phyloP scores from a whole-genome alignment of 2,329 filamentous ascomycete species.

The Diaporthe citriasiana region DNA sequence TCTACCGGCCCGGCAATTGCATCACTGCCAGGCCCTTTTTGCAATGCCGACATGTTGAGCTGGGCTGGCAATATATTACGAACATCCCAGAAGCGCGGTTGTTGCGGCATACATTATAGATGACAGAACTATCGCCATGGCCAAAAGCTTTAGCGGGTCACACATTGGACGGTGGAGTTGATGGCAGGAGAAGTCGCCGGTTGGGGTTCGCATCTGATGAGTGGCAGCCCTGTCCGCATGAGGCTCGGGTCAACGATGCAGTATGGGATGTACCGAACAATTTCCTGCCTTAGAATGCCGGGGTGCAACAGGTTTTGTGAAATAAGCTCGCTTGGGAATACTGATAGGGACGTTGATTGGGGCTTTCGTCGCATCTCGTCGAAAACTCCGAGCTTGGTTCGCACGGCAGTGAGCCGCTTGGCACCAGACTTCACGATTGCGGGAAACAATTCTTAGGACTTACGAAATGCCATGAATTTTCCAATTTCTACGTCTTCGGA shows the following conservation, averaged over 20 bases:
- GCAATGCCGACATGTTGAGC: background rate
- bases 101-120: background rate
- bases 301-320: background rate
- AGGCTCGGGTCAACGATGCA: background rate
- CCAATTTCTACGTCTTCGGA: background rate
- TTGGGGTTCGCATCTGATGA: background rate
- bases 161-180: background rate
- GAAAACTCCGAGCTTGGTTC: slow-evolving; percentile 9
- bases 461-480: background rate
- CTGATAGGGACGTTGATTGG: background rate
- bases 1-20: background rate
- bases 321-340: background rate
- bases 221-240: background rate
- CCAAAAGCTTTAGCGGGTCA: background rate
- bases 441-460: background rate
- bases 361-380: background rate
- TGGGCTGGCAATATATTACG: background rate
- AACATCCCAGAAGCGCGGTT: background rate
- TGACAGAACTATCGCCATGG: background rate
- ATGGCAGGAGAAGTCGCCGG: background rate
- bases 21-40: background rate
- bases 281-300: background rate
- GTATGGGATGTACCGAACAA: background rate
- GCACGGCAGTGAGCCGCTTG: background rate
- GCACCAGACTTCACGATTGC: background rate